phyloP scores from a whole-genome alignment of 495 filamentous ascomycete genomes.

The Podospora anserina region DNA sequence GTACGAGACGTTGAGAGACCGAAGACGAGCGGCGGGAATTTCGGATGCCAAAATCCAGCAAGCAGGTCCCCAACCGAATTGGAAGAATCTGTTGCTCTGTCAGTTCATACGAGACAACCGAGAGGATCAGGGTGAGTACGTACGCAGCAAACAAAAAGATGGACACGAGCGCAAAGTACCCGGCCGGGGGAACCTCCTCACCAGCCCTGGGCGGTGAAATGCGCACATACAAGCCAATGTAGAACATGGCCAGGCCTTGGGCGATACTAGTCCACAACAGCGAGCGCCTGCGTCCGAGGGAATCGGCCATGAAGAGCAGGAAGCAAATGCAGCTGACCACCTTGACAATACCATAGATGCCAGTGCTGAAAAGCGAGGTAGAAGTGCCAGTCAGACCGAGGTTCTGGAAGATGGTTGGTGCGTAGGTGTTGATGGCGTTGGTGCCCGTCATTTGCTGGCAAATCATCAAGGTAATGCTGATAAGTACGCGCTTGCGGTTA shows the following conservation, averaged over 20 bases:
- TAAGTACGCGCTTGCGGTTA: constrained; percentile 49
- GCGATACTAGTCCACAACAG: constrained; percentile 72
- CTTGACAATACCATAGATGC: constrained; percentile 53
- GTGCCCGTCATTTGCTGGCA: constrained; percentile 46
- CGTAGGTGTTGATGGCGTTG: constrained; percentile 54
- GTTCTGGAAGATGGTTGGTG: constrained; percentile 49
- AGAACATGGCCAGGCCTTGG: constrained; percentile 69
- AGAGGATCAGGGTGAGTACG: constrained; percentile 3
- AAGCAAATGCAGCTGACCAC: constrained; percentile 39
- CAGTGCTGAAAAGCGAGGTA: constrained; percentile 47
- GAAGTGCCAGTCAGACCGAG: constrained; percentile 47
- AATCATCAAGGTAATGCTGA: constrained; percentile 45
- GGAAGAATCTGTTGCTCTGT: constrained; percentile 53
- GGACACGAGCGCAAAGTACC: constrained; percentile 66
- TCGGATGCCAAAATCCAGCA: constrained; percentile 76
- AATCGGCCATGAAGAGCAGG: constrained; percentile 60
- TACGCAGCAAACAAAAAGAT: constrained; percentile 69
- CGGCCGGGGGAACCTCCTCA: constrained; percentile 37
- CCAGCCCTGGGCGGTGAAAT: constrained; percentile 60
- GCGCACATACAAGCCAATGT: constrained; percentile 76
- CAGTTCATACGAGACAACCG: background rate
- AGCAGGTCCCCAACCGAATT: constrained; percentile 75
- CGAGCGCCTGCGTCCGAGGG: constrained; percentile 61
- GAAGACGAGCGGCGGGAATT: constrained; percentile 69
- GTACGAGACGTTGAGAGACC: constrained; percentile 66